Conservation (phyloP, 805 yeast species). For the Candida namnaoensis region DNA sequence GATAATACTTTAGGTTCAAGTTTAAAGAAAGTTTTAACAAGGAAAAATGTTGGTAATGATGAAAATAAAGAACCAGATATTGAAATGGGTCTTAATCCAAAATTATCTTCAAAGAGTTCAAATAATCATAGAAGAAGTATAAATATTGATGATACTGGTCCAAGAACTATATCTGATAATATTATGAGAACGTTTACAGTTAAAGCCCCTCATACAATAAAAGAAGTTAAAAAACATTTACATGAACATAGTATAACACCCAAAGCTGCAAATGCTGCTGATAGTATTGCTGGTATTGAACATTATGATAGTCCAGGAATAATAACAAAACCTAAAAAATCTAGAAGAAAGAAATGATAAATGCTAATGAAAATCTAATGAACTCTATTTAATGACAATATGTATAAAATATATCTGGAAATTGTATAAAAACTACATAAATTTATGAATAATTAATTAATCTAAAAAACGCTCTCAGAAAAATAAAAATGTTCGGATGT, state of each 20-base stretch:
- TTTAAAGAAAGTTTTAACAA: conserved; percentile 22
- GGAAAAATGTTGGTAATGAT: conserved; percentile 1
- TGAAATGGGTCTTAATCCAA: conserved; percentile 12
- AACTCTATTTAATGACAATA: too few relatives aligned
- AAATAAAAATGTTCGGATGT: too few relatives aligned
- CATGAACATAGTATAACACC: conserved; percentile 29
- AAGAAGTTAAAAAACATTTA: conserved; percentile 23
- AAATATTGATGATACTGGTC: conserved; percentile 1
- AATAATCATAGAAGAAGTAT: too few relatives aligned
- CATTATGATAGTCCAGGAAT: conserved; percentile 13
- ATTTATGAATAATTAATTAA: too few relatives aligned
- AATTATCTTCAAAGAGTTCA: conserved; percentile 1
- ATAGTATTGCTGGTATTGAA: conserved; percentile 38
- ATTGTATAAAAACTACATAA: too few relatives aligned
- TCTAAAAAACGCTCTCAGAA: too few relatives aligned
- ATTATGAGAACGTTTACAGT: not conserved
- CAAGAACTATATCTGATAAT: conserved; percentile 9
- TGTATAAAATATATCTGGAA: too few relatives aligned
- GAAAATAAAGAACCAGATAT: conserved; percentile 17
- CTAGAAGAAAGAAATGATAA: too few relatives aligned
- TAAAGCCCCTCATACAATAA: conserved; percentile 13
- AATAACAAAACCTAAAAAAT: conserved; percentile 4
- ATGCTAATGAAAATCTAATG: too few relatives aligned
- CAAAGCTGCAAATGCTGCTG: conserved; percentile 32
- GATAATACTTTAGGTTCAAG: conserved; percentile 25